Evolutionary conservation across 2,329 filamentous ascomycete genomes (phyloP).

Genomic region (Cladosporium cucumerinum): DNA sequence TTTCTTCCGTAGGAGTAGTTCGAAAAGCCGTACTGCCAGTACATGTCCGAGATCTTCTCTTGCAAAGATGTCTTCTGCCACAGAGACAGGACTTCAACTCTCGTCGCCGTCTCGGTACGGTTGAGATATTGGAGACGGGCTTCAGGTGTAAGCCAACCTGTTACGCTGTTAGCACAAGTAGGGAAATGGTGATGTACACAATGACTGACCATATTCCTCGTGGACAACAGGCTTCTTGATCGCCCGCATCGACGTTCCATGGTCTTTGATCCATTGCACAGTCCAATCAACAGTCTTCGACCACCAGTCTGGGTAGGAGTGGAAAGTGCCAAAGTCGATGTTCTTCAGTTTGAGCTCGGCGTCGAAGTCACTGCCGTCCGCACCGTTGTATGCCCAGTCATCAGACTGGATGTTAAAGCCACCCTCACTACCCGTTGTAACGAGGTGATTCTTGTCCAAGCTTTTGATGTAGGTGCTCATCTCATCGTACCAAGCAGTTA

Average conservation of each 20-base stretch:
- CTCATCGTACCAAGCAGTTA: conserved; percentile 52
- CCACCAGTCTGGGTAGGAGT: conserved; percentile 57
- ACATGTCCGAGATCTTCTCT: conserved; percentile 52
- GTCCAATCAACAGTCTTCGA: conserved; percentile 52
- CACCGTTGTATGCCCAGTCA: conserved; percentile 40
- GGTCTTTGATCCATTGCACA: conserved; percentile 54
- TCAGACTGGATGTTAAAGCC: conserved; percentile 23
- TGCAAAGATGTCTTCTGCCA: conserved; percentile 52
- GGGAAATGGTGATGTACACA: not conserved
- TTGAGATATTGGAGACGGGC: conserved; percentile 47
- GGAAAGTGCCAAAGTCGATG: conserved; percentile 56
- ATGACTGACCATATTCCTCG: conserved; percentile 46
- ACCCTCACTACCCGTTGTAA: conserved; percentile 53
- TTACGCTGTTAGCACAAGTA: not conserved
- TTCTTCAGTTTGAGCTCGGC: conserved; percentile 47
- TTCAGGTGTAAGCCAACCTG: conserved; percentile 50
- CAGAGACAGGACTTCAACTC: conserved; percentile 45
- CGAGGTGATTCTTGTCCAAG: conserved; percentile 51
- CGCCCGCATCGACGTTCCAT: conserved; percentile 44
- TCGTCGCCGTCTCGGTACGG: conserved; percentile 42
- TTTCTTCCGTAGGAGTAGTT: conserved; percentile 54
- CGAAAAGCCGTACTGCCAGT: conserved; percentile 55
- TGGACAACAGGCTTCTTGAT: conserved; percentile 54
- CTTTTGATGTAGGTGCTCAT: conserved; percentile 55
- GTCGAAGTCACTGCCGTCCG: conserved; percentile 55